These are phyloP conservation scores for Pelargonium exstipulatum DNA, from an alignment of 441 rosid species.

Conservation along the genomic window DNA sequence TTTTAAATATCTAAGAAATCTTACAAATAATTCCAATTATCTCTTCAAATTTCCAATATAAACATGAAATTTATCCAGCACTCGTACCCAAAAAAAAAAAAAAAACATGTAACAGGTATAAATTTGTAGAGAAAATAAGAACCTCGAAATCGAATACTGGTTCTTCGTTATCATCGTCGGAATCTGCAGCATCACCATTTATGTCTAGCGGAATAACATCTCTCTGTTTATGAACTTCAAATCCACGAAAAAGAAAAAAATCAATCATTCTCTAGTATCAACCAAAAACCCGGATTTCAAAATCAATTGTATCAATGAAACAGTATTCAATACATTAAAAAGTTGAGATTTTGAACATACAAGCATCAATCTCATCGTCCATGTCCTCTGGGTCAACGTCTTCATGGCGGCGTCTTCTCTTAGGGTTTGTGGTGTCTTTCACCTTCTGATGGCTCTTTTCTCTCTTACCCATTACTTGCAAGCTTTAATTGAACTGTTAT, in stretches of 20 bases:
- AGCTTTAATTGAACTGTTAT: background rate
- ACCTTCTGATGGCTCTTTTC: constrained; percentile 33
- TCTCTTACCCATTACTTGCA: constrained; percentile 36
- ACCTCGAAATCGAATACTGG: constrained; percentile 74
- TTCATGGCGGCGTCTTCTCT: constrained; percentile 33
- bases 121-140: constrained; percentile 2
- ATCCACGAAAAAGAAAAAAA: constrained; percentile 9
- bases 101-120: background rate
- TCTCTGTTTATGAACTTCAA: constrained; percentile 76
- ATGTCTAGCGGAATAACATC: constrained; percentile 66
- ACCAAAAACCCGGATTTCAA: background rate
- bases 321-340: background rate
- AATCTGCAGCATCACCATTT: constrained; percentile 47
- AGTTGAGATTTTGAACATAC: constrained; percentile 27
- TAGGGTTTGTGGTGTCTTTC: constrained; percentile 32
- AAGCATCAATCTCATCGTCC: constrained; percentile 69
- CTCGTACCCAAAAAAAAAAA: background rate
- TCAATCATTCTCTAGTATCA: background rate
- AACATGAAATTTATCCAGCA: background rate
- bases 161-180: constrained; percentile 59
- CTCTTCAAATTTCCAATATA: background rate
- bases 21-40: background rate
- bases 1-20: background rate
- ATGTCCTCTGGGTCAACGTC: constrained; percentile 33
- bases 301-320: background rate